phyloP scores from a whole-genome alignment of 2,329 filamentous ascomycete genomes.

The Ophioceras dolichostomum region DNA sequence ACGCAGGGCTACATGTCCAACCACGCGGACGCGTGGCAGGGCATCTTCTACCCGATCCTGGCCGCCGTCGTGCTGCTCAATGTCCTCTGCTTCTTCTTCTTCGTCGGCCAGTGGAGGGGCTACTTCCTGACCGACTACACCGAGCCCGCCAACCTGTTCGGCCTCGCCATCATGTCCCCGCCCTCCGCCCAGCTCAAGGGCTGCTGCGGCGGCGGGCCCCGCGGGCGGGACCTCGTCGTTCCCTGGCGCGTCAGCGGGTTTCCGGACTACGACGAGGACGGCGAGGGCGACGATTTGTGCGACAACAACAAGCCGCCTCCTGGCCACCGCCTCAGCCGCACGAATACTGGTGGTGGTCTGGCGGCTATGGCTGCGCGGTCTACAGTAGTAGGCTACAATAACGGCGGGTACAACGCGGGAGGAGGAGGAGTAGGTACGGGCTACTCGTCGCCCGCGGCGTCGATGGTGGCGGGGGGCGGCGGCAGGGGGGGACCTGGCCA shows the following conservation, averaged over 20 bases:
- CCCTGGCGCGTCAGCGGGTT: slow-evolving; percentile 29
- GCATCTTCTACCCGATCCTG: slow-evolving; percentile 55
- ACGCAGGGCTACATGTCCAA: slow-evolving; percentile 62
- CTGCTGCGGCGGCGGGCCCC: slow-evolving; percentile 24
- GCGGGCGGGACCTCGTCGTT: slow-evolving; percentile 21
- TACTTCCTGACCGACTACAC: slow-evolving; percentile 59
- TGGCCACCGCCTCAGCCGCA: too few species aligned
- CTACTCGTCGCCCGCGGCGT: not conserved
- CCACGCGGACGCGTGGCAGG: slow-evolving; percentile 46
- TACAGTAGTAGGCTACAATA: too few species aligned
- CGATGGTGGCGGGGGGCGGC: not conserved
- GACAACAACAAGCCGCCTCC: not conserved
- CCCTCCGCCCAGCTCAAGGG: slow-evolving; percentile 23
- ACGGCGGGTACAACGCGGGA: not conserved
- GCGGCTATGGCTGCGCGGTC: too few species aligned
- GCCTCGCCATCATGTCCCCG: slow-evolving; percentile 52
- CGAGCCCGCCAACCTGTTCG: slow-evolving; percentile 65
- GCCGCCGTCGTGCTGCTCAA: slow-evolving; percentile 55
- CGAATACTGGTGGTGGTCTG: too few species aligned
- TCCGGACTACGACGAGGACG: slow-evolving; percentile 26
- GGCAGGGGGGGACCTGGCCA: not conserved
- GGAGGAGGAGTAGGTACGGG: not conserved
- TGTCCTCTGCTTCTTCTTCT: slow-evolving; percentile 49
- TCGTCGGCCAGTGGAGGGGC: not conserved
- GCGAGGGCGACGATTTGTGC: not conserved